Evolutionary conservation across 768 basidiomycete genomes (phyloP).

Genomic region (Neoboletus subvelutipes): DNA sequence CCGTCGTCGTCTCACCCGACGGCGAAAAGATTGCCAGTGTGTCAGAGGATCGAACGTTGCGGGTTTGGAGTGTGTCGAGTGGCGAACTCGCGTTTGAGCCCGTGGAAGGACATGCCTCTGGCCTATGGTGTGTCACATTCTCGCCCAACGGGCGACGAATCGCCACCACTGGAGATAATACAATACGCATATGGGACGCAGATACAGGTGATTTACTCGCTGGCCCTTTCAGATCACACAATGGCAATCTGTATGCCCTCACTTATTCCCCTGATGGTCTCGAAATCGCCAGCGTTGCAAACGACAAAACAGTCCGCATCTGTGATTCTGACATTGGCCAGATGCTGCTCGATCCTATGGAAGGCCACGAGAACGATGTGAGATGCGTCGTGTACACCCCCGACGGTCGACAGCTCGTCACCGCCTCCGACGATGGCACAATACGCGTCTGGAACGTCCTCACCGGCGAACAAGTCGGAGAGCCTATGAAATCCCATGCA

Average conservation of each 20-base stretch:
- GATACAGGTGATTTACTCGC: constrained; percentile 24
- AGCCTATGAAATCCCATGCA: constrained; percentile 29
- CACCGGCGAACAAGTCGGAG: constrained; percentile 31
- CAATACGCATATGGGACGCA: constrained; percentile 33
- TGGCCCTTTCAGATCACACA: constrained; percentile 32
- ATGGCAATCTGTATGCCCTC: constrained; percentile 35
- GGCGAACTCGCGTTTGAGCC: constrained; percentile 25
- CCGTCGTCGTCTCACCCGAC: constrained; percentile 31
- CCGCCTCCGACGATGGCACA: constrained; percentile 32
- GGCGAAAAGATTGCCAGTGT: constrained; percentile 28
- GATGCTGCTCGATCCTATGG: constrained; percentile 23
- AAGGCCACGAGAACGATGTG: constrained; percentile 31
- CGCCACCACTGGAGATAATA: constrained; percentile 35
- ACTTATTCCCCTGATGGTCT: constrained; percentile 37
- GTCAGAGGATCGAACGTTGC: constrained; percentile 30
- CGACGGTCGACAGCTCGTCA: constrained; percentile 28
- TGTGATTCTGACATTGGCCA: constrained; percentile 40
- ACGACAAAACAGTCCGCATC: constrained; percentile 32
- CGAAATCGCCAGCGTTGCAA: constrained; percentile 32
- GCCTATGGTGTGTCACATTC: constrained; percentile 32
- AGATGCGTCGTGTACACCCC: constrained; percentile 33
- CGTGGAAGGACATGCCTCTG: constrained; percentile 26
- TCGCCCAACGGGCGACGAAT: constrained; percentile 32
- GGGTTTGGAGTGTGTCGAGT: constrained; percentile 27
- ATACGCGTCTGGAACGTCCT: constrained; percentile 32